Evolutionary conservation across 1,284 basidiomycete genomes (phyloP).

Genomic region (Phenoliferia sp.): DNA sequence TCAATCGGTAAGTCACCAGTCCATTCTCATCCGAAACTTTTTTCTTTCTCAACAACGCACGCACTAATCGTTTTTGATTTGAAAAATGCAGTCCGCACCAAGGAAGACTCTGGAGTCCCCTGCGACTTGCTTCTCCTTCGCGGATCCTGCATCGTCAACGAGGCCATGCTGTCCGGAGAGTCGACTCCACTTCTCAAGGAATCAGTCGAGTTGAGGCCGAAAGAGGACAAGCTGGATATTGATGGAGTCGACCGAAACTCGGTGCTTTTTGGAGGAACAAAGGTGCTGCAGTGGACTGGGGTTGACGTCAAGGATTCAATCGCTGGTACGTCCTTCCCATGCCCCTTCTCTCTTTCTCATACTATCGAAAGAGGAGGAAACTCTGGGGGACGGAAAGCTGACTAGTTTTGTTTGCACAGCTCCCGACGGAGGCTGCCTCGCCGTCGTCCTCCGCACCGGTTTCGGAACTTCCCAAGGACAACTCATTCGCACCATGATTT

Average conservation of each 20-base stretch:
- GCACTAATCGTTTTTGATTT: not conserved
- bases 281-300: conserved; percentile 70
- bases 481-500: conserved; percentile 94
- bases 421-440: conserved; percentile 75
- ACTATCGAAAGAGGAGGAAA: too few species aligned
- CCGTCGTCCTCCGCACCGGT: conserved; percentile 86
- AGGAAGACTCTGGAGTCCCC: conserved; percentile 77
- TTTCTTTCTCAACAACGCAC: too few species aligned
- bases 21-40: conserved; percentile 59
- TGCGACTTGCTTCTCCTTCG: conserved; percentile 83
- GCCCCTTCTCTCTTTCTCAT: too few species aligned
- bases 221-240: conserved; percentile 68
- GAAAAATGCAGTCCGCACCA: conserved; percentile 55
- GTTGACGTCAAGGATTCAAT: conserved; percentile 36
- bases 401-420: conserved; percentile 44
- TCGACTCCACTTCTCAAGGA: conserved; percentile 92
- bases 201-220: conserved; percentile 77
- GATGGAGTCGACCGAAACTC: conserved; percentile 78
- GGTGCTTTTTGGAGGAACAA: conserved; percentile 90
- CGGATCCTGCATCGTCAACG: conserved; percentile 90
- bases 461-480: conserved; percentile 95
- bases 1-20: conserved; percentile 55
- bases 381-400: too few species aligned
- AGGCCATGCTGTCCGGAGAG: conserved; percentile 95
- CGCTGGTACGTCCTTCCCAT: conserved; percentile 8